Evolutionary conservation across 768 basidiomycete genomes (phyloP).

Genomic region (Cystofilobasidium capitatum): DNA sequence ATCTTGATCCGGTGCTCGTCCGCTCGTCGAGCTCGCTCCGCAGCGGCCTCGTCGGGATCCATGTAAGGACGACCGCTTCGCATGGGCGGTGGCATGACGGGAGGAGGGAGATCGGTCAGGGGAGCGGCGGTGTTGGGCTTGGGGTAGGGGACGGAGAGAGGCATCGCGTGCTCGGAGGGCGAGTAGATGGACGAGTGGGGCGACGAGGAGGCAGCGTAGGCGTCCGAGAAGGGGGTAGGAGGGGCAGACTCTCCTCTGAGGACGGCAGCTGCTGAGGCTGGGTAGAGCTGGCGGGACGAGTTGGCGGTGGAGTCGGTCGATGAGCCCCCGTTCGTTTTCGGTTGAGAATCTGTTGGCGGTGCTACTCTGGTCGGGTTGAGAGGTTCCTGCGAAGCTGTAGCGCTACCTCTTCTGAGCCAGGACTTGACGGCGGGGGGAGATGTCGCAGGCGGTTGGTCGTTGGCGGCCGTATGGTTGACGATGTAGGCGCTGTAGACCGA

Average conservation of each 20-base stretch:
- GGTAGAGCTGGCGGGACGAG: too few species aligned
- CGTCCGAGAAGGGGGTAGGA: too few species aligned
- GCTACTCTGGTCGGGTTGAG: not conserved
- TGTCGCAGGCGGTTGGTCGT: not conserved
- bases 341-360: not conserved
- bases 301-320: too few species aligned
- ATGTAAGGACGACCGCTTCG: not conserved
- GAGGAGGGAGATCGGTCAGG: not conserved
- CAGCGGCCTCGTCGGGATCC: not conserved
- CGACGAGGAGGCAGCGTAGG: too few species aligned
- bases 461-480: not conserved
- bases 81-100: slow-evolving; percentile 2
- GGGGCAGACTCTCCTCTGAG: too few species aligned
- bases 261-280: too few species aligned
- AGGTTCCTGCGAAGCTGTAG: not conserved
- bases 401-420: not conserved
- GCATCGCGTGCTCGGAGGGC: not conserved
- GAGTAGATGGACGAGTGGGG: too few species aligned
- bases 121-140: not conserved
- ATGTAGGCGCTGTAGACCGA: not conserved
- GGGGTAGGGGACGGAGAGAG: not conserved
- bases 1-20: slow-evolving; percentile 16
- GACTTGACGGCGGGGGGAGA: not conserved
- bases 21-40: slow-evolving; percentile 13
- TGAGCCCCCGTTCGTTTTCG: too few species aligned